These are phyloP conservation scores for Leishmania aethiopica DNA, from an alignment of 208 protist genomes.

Conservation along the genomic window DNA sequence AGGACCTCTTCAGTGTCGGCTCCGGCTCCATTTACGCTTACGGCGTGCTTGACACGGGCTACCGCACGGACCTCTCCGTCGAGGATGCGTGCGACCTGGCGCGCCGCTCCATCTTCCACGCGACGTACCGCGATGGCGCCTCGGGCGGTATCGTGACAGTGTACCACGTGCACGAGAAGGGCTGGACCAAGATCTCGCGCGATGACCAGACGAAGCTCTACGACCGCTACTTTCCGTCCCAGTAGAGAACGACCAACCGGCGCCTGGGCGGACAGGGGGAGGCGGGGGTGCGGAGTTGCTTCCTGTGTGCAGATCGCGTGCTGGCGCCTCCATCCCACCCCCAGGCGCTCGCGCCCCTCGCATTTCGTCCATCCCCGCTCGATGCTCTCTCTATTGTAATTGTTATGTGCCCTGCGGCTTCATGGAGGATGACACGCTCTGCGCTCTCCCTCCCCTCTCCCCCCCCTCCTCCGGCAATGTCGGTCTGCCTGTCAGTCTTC, in stretches of 20 bases:
- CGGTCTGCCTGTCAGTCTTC: neutral
- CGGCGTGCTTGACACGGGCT: slow-evolving; percentile 98
- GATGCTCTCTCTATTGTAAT: neutral
- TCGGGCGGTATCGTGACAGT: slow-evolving; percentile 98
- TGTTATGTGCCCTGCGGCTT: neutral
- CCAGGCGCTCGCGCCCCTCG: neutral
- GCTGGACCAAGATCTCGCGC: slow-evolving; percentile 95
- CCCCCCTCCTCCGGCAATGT: neutral
- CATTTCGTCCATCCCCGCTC: neutral
- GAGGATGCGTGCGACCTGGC: slow-evolving; percentile 99
- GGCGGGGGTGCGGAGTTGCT: neutral
- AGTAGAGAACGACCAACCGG: neutral
- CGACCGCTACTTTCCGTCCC: slow-evolving; percentile 66
- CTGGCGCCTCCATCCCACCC: neutral
- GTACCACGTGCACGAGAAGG: slow-evolving; percentile 95
- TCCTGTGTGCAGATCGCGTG: neutral
- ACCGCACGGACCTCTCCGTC: slow-evolving; percentile 92
- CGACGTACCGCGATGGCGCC: slow-evolving; percentile 98
- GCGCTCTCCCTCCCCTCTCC: neutral
- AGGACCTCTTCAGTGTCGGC: slow-evolving; percentile 98
- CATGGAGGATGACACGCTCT: neutral
- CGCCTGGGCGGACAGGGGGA: neutral
- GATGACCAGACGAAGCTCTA: slow-evolving; percentile 93
- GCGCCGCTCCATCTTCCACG: slow-evolving; percentile 98
- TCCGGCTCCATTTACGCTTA: slow-evolving; percentile 99